Percentiles rank a stretch among this genome's conserved stretches.
Conservation (phyloP, 768 basidiomycete species). For the Auriscalpium vulgare region DNA sequence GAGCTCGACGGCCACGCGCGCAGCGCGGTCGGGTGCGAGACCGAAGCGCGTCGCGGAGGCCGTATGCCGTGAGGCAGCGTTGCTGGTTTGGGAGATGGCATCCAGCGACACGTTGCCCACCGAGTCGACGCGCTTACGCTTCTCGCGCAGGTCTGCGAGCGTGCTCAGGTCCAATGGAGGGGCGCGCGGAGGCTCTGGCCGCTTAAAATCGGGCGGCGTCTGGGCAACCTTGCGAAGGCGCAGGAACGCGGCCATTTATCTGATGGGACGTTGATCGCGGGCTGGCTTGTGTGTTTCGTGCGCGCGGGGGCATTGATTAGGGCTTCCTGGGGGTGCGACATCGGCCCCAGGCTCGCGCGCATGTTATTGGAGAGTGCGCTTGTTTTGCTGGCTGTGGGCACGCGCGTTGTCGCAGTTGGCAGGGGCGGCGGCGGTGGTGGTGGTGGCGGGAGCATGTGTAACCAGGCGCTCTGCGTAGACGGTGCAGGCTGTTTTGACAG, state of each 20-base stretch:
- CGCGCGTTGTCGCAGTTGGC: not conserved
- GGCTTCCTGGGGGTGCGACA: conserved; percentile 51
- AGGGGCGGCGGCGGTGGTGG: conserved; percentile 16
- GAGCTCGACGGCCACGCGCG: conserved; percentile 11
- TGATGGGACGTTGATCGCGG: conserved; percentile 63
- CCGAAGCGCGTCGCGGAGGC: not conserved
- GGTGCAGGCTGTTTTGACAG: conserved; percentile 3
- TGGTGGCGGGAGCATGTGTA: conserved; percentile 9
- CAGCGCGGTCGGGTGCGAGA: not conserved
- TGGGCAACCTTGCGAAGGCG: conserved; percentile 50
- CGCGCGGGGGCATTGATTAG: conserved; percentile 45
- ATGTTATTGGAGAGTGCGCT: conserved; percentile 43
- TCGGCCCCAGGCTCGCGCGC: conserved; percentile 59
- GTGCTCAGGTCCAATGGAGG: not conserved
- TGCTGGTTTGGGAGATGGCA: not conserved
- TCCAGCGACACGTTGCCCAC: not conserved
- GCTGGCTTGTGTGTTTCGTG: conserved; percentile 42
- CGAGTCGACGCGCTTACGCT: conserved; percentile 7
- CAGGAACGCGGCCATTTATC: conserved; percentile 79
- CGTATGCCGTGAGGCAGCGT: not conserved
- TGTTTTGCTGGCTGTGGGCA: conserved; percentile 22
- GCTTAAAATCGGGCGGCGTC: conserved; percentile 16
- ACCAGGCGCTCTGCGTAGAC: not conserved
- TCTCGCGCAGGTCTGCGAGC: conserved; percentile 1
- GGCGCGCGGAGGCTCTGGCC: conserved; percentile 8